Evolutionary conservation across 208 protist species (phyloP), one percentile per base, ranked within the genome.

Genomic region (Strigomonas galati): DNA sequence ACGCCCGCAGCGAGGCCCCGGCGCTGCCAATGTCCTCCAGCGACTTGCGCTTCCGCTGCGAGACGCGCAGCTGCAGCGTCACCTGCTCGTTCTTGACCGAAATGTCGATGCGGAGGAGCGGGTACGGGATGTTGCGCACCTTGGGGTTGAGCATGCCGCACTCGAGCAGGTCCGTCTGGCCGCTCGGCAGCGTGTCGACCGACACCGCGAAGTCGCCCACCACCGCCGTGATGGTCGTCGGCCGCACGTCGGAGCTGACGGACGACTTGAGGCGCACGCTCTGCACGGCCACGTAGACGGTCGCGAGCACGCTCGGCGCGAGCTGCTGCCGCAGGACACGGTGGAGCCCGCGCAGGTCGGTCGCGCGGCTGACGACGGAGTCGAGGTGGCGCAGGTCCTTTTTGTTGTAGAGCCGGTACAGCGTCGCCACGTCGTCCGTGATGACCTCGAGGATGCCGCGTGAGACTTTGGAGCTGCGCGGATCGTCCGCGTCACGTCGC

Each of bases 341-440:
- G 65, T 95, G 89, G 27, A 86, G 28, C 5, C 28, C 26, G n/a
- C 75, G 72, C 21, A 87, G 44, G 44, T 91, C 69, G n/a, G 62
- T 58, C 2, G 71, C 54, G 30, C 73, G 78, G 48, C 48, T 76
- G n/a, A 92, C 32, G 46, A 74, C 68, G 28, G 81, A 61, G 55
- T 91, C 76, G 1, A 95, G 48, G 15, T 64, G 58, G 14, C 76
- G 72, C 56, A 95, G 48, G 24, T 88, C 82, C 58, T 91, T 79
- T 30, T 82, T 84, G 57, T 62, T 84, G 72, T 92, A 92, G 21
- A 80, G 82, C 15, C 58, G 30, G 21, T 89, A 24, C 9, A 95
- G 64, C 0, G 89, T 89, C 10, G 75, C 72, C 40, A 95, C 26
- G 65, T 95, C 89, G 79, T 92, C 84, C 53, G 80, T 68, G 31